phyloP scores from a whole-genome alignment of 371 early-diverging fungal genomes.

The Saksenaea vasiformis region DNA sequence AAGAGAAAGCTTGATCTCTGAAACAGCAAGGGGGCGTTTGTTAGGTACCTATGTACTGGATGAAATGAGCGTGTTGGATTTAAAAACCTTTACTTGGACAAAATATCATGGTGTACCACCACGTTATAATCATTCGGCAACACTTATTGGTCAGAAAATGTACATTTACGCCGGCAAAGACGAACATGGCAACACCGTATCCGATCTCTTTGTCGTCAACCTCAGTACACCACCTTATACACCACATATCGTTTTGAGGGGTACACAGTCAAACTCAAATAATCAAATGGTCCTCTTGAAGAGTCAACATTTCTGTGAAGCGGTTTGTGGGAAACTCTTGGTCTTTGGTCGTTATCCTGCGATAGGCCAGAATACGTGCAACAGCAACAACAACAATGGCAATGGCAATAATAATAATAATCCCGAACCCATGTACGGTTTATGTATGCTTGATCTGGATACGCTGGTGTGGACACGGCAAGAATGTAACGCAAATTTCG shows the following conservation, averaged over 20 bases:
- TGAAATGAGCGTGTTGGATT: conserved; percentile 57
- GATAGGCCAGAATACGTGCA: conserved; percentile 20
- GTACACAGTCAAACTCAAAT: conserved; percentile 33
- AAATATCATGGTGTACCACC: conserved; percentile 55
- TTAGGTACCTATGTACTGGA: conserved; percentile 62
- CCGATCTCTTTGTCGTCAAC: conserved; percentile 61
- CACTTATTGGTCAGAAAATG: conserved; percentile 55
- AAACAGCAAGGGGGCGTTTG: not conserved
- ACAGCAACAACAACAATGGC: too few species aligned
- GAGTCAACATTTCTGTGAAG: conserved; percentile 70
- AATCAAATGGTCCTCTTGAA: conserved; percentile 59
- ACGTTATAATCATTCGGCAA: conserved; percentile 65
- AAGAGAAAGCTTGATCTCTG: not conserved
- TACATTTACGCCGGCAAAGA: conserved; percentile 67
- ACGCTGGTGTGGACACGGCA: conserved; percentile 62
- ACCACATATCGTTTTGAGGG: conserved; percentile 45
- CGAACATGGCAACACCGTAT: conserved; percentile 60
- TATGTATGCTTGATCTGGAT: conserved; percentile 69
- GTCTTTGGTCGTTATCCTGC: conserved; percentile 58
- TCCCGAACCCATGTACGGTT: conserved; percentile 49
- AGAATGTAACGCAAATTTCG: conserved; percentile 55
- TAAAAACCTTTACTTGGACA: conserved; percentile 60
- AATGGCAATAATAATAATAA: conserved; percentile 9
- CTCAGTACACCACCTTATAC: conserved; percentile 47
- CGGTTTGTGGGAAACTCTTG: conserved; percentile 60